Evolutionary conservation across 2,329 filamentous ascomycete species (phyloP).

Genomic region (Aspergillus awamori): DNA sequence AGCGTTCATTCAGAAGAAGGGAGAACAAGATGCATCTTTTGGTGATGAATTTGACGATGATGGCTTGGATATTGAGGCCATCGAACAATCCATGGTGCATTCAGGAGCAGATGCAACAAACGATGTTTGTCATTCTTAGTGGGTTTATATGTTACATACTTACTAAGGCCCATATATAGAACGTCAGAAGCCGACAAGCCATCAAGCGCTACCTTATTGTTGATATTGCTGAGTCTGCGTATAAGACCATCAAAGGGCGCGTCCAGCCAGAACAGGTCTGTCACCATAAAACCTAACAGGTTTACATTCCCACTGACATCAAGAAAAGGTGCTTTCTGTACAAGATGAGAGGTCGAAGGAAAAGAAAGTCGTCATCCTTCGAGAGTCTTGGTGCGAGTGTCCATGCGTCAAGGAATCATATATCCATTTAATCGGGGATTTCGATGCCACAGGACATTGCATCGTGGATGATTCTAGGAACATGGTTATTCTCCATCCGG

Average conservation of each 20-base stretch:
- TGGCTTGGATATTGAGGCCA: constrained; percentile 63
- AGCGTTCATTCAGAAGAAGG: constrained; percentile 15
- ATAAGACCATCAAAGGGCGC: constrained; percentile 64
- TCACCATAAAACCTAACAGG: constrained; percentile 4
- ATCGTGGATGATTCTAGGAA: constrained; percentile 81
- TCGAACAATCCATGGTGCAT: constrained; percentile 61
- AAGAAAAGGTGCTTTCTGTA: constrained; percentile 71
- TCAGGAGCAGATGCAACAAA: constrained; percentile 73
- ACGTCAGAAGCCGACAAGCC: constrained; percentile 64
- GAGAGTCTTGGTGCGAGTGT: constrained; percentile 85
- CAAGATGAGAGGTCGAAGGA: constrained; percentile 72
- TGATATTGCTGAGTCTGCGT: constrained; percentile 70
- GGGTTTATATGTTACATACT: constrained; percentile 35
- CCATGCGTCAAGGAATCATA: constrained; percentile 73
- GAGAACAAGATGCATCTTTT: constrained; percentile 43
- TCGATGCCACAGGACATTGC: constrained; percentile 70
- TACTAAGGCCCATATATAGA: constrained; percentile 72
- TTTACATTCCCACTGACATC: constrained; percentile 23
- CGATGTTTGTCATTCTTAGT: constrained; percentile 59
- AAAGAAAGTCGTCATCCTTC: constrained; percentile 71
- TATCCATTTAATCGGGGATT: constrained; percentile 83
- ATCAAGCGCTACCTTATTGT: constrained; percentile 88
- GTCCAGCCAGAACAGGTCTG: constrained; percentile 71
- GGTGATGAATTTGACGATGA: constrained; percentile 75
- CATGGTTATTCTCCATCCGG: constrained; percentile 88